phyloP scores from a whole-genome alignment of 345 rosid species.

The Punica granatum region DNA sequence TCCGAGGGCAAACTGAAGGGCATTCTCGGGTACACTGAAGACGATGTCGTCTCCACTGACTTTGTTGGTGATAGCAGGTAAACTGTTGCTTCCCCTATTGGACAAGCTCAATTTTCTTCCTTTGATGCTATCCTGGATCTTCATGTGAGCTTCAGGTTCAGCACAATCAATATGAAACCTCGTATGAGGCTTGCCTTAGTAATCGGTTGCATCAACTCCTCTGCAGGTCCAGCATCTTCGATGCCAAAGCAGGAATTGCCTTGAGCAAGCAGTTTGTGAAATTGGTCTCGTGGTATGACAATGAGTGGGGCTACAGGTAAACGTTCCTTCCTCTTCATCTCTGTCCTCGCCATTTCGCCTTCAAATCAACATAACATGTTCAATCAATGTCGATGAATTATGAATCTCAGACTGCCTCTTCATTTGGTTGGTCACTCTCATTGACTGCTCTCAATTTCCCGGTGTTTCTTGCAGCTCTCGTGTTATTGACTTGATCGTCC shows the following conservation, averaged over 20 bases:
- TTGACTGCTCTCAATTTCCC: not conserved
- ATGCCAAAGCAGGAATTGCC: conserved; percentile 91
- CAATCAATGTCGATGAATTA: not conserved
- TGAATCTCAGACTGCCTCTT: not conserved
- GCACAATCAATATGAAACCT: too few species aligned
- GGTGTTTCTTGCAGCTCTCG: conserved; percentile 46
- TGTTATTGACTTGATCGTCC: conserved; percentile 66
- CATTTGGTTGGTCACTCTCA: not conserved
- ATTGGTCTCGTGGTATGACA: conserved; percentile 82
- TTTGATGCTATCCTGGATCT: not conserved
- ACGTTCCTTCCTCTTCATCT: too few species aligned
- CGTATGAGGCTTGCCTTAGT: not conserved
- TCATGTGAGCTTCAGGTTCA: not conserved
- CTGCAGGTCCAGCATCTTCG: conserved; percentile 88
- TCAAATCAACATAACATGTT: not conserved
- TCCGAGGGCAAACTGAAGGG: conserved; percentile 79
- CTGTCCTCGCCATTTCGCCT: too few species aligned
- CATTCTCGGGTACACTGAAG: conserved; percentile 73
- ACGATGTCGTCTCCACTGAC: conserved; percentile 83
- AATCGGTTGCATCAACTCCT: not conserved
- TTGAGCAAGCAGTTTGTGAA: conserved; percentile 62
- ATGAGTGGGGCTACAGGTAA: conserved; percentile 94
- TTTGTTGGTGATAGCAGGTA: conserved; percentile 77
- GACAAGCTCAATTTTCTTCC: not conserved
- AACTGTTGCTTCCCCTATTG: not conserved